Evolutionary conservation across 257 asterid genomes (phyloP), one percentile per base, ranked within the genome.

Genomic region (Capsicum chinense): DNA sequence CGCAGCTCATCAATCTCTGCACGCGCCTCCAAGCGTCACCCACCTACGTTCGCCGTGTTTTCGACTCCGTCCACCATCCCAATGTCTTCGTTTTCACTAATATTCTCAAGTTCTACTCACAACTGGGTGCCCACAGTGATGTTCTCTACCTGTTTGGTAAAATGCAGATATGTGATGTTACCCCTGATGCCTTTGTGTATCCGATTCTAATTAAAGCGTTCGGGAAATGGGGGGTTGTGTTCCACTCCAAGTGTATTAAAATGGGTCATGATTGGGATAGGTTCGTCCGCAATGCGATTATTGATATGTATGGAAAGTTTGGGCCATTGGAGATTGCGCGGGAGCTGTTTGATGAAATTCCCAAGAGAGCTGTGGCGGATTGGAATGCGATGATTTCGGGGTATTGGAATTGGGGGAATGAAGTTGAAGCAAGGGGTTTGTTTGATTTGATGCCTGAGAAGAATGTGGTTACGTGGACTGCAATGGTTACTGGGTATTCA

Each of bases 351-450:
- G 97, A 93, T 71, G 93, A 90, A 89, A 90, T 92, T 91, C 56
- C 84, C 64, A 94, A 91, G 3, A 91, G 87, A 82, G 84, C 83
- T 59, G 80, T 84, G 15, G 89, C 89, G 5, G 96, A 94, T 87
- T 94, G 94, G 96, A 94, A 94, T 87, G 90, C 90, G 39, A 84
- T 94, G 84, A 93, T 94, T 58, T 90, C 90, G 1, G 95, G 90
- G 79, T 91, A 88, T 82, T 94, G 97, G 98, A 92, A 94, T 59
- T 91, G 94, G 93, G 92, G 89, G 57, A 35, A 21, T 69, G 87
- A 87, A 63, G 33, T n/a, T 79, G 91, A 94, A 87, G 97, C 96
- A 7, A 87, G 70, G 66, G 82, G 83, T 62, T 71, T 93, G 87
- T 94, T 93, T 85, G 89, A 86, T 79, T 82, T 86, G 90, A 90